Conservation (phyloP, 1,139 yeast genomes). For the Yamadazyma diospyri region DNA sequence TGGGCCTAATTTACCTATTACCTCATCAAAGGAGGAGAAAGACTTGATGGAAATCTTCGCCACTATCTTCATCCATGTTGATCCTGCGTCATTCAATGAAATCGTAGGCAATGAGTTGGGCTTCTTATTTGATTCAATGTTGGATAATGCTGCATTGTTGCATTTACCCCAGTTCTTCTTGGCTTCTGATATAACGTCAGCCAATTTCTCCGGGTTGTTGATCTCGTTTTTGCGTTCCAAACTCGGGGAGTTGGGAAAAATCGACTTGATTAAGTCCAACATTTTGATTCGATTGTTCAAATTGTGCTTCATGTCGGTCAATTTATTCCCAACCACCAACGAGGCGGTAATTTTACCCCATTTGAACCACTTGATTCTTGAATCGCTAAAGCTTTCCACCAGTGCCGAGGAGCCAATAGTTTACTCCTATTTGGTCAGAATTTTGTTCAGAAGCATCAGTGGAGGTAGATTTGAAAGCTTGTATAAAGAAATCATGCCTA, state of each 20-base stretch:
- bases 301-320: slow-evolving; percentile 93
- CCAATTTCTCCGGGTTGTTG: slow-evolving; percentile 86
- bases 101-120: slow-evolving; percentile 80
- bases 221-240: slow-evolving; percentile 73
- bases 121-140: slow-evolving; percentile 72
- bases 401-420: slow-evolving; percentile 90
- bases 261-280: slow-evolving; percentile 74
- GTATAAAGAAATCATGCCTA: slow-evolving; percentile 89
- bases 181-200: slow-evolving; percentile 90
- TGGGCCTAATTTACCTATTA: slow-evolving; percentile 78
- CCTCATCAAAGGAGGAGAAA: slow-evolving; percentile 88
- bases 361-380: slow-evolving; percentile 74
- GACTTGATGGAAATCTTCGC: slow-evolving; percentile 96
- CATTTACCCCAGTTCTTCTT: slow-evolving; percentile 93
- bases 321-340: slow-evolving; percentile 81
- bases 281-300: slow-evolving; percentile 83
- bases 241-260: slow-evolving; percentile 75
- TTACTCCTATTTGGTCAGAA: slow-evolving; percentile 82
- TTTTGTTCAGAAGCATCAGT: slow-evolving; percentile 88
- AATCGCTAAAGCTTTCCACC: slow-evolving; percentile 76
- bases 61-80: slow-evolving; percentile 88
- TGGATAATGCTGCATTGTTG: slow-evolving; percentile 79
- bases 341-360: slow-evolving; percentile 88
- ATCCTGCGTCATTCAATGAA: slow-evolving; percentile 94
- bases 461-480: slow-evolving; percentile 93